These are phyloP conservation scores for Mucor irregularis DNA, from an alignment of 371 early-diverging fungal genomes.

Conservation along the genomic window DNA sequence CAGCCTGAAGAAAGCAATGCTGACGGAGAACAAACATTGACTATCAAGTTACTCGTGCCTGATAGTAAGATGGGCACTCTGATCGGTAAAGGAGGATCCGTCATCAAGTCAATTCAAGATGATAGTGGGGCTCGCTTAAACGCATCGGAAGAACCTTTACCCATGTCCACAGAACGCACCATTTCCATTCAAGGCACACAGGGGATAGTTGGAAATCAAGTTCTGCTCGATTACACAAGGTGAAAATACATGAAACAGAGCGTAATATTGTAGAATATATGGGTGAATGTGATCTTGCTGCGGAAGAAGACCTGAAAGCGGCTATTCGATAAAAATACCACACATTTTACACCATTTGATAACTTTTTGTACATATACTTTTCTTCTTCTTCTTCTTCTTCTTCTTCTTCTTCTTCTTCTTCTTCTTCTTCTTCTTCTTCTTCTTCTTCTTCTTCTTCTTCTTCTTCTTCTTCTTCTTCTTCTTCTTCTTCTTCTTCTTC, in stretches of 20 bases:
- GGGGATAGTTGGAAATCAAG: slow-evolving; percentile 24
- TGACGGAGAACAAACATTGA: slow-evolving; percentile 34
- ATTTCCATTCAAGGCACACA: slow-evolving; percentile 84
- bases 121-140: slow-evolving; percentile 82
- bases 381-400: too few relatives aligned
- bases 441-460: too few relatives aligned
- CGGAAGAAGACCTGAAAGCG: too few relatives aligned
- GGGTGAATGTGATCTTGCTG: slow-evolving; percentile 67
- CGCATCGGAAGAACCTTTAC: slow-evolving; percentile 77
- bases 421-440: too few relatives aligned
- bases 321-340: too few relatives aligned
- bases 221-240: slow-evolving; percentile 55
- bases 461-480: too few relatives aligned
- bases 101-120: slow-evolving; percentile 89
- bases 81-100: slow-evolving; percentile 87
- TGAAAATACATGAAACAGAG: slow-evolving; percentile 75
- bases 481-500: too few relatives aligned
- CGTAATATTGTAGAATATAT: slow-evolving; percentile 73
- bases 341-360: too few relatives aligned
- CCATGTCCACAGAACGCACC: slow-evolving; percentile 78
- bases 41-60: slow-evolving; percentile 74
- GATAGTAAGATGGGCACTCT: slow-evolving; percentile 83
- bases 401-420: too few relatives aligned
- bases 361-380: too few relatives aligned
- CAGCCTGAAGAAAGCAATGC: slow-evolving; percentile 23